These are phyloP conservation scores for Spatholobus suberectus DNA, from an alignment of 306 rosid genomes.

Conservation along the genomic window DNA sequence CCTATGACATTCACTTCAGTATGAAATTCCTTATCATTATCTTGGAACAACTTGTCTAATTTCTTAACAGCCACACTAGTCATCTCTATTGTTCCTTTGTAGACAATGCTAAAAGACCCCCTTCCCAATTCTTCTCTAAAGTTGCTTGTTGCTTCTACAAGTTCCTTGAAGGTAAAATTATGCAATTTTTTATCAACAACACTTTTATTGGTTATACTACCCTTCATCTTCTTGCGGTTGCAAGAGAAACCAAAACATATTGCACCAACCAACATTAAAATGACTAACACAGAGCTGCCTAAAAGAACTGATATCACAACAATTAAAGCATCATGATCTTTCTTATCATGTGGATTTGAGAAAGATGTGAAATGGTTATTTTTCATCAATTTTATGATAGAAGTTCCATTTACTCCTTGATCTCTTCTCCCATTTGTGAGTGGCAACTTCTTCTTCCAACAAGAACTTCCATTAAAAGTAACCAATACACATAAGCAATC, in stretches of 20 bases:
- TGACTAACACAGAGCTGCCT: slow-evolving; percentile 41
- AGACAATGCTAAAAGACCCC: slow-evolving; percentile 40
- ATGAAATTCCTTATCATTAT: slow-evolving; percentile 33
- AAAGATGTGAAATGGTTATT: background rate
- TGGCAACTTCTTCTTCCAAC: slow-evolving; percentile 49
- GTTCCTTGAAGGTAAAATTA: slow-evolving; percentile 30
- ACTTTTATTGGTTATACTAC: background rate
- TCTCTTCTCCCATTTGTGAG: slow-evolving; percentile 37
- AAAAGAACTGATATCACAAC: slow-evolving; percentile 36
- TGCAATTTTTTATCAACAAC: slow-evolving; percentile 5
- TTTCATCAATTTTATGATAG: slow-evolving; percentile 45
- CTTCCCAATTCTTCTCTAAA: slow-evolving; percentile 42
- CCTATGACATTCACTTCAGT: slow-evolving; percentile 32
- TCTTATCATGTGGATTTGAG: background rate
- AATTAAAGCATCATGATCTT: slow-evolving; percentile 20
- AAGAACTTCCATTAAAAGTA: background rate
- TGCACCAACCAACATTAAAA: slow-evolving; percentile 7
- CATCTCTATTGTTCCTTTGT: slow-evolving; percentile 35
- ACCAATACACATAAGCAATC: slow-evolving; percentile 44
- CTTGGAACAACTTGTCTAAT: slow-evolving; percentile 14
- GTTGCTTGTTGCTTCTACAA: slow-evolving; percentile 38
- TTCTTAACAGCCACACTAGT: slow-evolving; percentile 38
- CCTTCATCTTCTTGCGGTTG: background rate
- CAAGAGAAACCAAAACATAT: slow-evolving; percentile 9
- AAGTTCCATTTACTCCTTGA: background rate